phyloP scores from a whole-genome alignment of 768 basidiomycete species.

The Suillus sp. region DNA sequence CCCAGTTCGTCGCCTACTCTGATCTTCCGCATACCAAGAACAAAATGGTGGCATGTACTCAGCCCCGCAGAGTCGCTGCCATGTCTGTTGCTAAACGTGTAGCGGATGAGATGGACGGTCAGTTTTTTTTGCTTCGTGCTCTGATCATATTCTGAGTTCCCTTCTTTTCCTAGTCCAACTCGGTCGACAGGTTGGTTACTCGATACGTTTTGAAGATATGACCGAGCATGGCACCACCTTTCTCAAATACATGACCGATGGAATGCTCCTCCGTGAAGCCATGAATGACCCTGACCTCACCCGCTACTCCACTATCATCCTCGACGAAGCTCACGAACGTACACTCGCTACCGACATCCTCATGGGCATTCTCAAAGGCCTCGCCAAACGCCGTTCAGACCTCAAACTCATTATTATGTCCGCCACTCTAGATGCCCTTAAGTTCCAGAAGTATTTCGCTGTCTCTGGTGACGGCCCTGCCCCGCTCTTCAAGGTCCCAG shows the following conservation, averaged over 20 bases:
- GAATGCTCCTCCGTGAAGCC: constrained; percentile 98
- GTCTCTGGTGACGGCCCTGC: constrained; percentile 47
- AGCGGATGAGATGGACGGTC: constrained; percentile 98
- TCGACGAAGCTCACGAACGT: constrained; percentile 98
- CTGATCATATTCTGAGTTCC: not conserved
- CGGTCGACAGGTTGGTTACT: constrained; percentile 95
- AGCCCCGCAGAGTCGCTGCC: constrained; percentile 93
- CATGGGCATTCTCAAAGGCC: constrained; percentile 91
- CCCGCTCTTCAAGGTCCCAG: constrained; percentile 89
- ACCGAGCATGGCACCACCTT: constrained; percentile 87
- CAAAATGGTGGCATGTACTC: constrained; percentile 94
- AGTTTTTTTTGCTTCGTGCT: constrained; percentile 26
- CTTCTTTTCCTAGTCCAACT: constrained; percentile 64
- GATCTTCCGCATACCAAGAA: constrained; percentile 90
- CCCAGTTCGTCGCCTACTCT: constrained; percentile 93
- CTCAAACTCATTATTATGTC: constrained; percentile 99
- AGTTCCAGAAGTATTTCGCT: constrained; percentile 95
- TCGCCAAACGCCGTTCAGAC: constrained; percentile 82
- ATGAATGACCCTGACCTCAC: constrained; percentile 93
- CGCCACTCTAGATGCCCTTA: constrained; percentile 93
- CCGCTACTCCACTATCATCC: constrained; percentile 97
- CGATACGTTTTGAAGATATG: constrained; percentile 94
- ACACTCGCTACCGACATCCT: constrained; percentile 97
- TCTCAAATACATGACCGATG: constrained; percentile 99
- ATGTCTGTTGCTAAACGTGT: constrained; percentile 99